A percentile compares a stretch with the other conserved stretches of the same genome.
phyloP scores from a whole-genome alignment of 139 green algal species.

The Volvox reticuliferus region DNA sequence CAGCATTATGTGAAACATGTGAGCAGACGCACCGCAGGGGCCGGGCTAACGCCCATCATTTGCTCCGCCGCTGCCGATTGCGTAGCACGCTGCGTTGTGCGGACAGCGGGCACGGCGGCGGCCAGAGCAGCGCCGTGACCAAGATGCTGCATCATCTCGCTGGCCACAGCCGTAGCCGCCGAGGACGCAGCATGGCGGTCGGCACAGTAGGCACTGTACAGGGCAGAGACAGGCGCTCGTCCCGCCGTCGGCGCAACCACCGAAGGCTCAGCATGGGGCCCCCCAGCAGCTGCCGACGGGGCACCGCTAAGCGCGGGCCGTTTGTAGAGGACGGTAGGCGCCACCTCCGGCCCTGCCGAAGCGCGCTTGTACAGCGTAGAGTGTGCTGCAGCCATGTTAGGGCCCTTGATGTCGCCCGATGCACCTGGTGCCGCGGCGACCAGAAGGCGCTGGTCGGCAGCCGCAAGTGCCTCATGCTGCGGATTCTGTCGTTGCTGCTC shows the following conservation, averaged over 20 bases:
- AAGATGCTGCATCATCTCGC: slow-evolving; percentile 20
- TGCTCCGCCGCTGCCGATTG: background rate
- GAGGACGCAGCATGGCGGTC: slow-evolving; percentile 7
- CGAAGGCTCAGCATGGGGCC: too few relatives aligned
- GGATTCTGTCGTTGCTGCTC: slow-evolving; percentile 13
- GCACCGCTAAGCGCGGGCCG: background rate
- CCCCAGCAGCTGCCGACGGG: background rate
- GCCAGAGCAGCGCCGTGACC: background rate
- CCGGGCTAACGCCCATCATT: background rate
- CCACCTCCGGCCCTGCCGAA: background rate
- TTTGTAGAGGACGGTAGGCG: background rate
- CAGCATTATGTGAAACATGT: too few relatives aligned
- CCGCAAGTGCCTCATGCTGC: background rate
- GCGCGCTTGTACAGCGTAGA: slow-evolving; percentile 28
- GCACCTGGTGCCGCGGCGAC: background rate
- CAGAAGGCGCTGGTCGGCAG: background rate
- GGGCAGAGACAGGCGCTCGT: background rate
- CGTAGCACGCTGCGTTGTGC: background rate
- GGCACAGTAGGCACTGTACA: slow-evolving; percentile 12
- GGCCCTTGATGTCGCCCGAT: too few relatives aligned
- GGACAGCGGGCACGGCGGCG: background rate
- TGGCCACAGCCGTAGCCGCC: background rate
- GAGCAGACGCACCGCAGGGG: background rate
- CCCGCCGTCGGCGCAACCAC: background rate
- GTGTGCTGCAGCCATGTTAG: background rate